phyloP scores from a whole-genome alignment of 495 filamentous ascomycete species.

The Jackrogersella minutella region DNA sequence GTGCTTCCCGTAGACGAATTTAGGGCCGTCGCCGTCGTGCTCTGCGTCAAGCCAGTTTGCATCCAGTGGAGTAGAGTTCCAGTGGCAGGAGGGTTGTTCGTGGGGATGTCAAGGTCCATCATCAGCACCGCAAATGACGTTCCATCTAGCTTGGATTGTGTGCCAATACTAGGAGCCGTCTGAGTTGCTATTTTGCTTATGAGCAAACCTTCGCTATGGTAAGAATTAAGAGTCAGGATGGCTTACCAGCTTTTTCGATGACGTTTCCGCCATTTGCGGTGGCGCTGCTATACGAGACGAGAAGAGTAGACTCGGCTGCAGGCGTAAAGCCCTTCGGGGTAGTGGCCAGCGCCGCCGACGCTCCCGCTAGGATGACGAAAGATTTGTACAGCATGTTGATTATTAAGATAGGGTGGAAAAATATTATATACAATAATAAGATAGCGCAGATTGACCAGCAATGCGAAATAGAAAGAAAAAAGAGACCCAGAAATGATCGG shows the following conservation, averaged over 20 bases:
- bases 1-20: conserved; percentile 43
- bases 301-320: conserved; percentile 41
- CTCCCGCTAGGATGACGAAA: conserved; percentile 43
- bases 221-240: neutral
- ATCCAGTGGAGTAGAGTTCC: conserved; percentile 54
- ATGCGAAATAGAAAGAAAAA: conserved; percentile 23
- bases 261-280: conserved; percentile 46
- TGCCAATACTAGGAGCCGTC: conserved; percentile 43
- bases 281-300: conserved; percentile 47
- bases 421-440: conserved; percentile 11
- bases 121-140: conserved; percentile 48
- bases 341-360: conserved; percentile 42
- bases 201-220: neutral
- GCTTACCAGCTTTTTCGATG: conserved; percentile 45
- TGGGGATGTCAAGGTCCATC: conserved; percentile 57
- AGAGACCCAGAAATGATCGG: conserved; percentile 4
- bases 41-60: conserved; percentile 51
- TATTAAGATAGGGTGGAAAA: neutral
- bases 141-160: conserved; percentile 44
- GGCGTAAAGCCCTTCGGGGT: conserved; percentile 53
- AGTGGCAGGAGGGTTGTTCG: conserved; percentile 46
- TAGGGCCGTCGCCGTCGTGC: conserved; percentile 39
- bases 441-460: conserved; percentile 42
- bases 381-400: conserved; percentile 47
- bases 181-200: conserved; percentile 30